Base-by-base conservation (phyloP, 352 stramenopile genomes). In the Aphanomyces astaci region DNA sequence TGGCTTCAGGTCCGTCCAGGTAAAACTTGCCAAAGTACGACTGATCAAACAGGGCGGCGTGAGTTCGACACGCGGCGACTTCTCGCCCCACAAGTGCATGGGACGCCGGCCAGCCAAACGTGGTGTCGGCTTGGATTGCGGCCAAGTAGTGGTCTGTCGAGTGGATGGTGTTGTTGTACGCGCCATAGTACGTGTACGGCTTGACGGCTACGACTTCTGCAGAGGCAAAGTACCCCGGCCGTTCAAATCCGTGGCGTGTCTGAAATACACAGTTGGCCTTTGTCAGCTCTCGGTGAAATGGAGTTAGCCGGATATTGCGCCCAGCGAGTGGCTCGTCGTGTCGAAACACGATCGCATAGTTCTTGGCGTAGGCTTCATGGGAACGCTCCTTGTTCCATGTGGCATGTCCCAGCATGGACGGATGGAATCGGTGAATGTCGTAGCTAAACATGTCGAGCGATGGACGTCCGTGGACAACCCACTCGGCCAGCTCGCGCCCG, bases 1-100 rank as follows among this genome's bases (percentile, higher is more conserved):
- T 19, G 1, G 73, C 73, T 15, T 73, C 64, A 15, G 49, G 49
- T 13, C 73, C 73, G 27, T 53, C 25, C 11, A 77, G 48, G 25
- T 71, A 52, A 51, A 77, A 76, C 54, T 77, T 77, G 30, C 70
- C 71, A 70, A 77, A 77, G 49, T 76, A 77, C 4, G 54, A 71
- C 57, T 76, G 70, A 54, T 77, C 73, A 43, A 77, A 77, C 64
- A 77, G 49, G 27, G 66, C 73, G 17, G 73, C 73, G 15, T 33
- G 33, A 27, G 72, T 48, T 31, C 73, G 68, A 22, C 56, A 66
- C 22, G 73, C 73, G 25, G 57, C 36, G 48, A 53, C 73, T 63
- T 77, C 73, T 33, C 51, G 54, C 33, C 17, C 72, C 40, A 77
- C 72, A 32, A 55, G 32, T 0, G 28, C 55, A 33, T 73, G 55